These are phyloP conservation scores for Vickermania spadyakhi DNA, from an alignment of 208 protist species.

Conservation along the genomic window DNA sequence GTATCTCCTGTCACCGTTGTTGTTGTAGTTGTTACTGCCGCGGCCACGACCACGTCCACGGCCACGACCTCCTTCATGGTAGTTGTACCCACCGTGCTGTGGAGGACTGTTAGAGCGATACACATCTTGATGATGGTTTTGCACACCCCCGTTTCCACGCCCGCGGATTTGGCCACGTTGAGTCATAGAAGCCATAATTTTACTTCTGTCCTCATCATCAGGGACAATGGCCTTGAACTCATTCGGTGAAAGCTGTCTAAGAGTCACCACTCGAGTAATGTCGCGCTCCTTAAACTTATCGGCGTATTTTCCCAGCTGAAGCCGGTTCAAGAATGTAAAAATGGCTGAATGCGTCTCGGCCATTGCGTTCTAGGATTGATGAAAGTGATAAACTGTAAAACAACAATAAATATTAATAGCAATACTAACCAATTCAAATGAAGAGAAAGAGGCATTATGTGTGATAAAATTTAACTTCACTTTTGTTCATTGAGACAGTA, in stretches of 20 bases:
- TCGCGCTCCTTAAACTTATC: slow-evolving; percentile 59
- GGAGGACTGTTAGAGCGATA: slow-evolving; percentile 19
- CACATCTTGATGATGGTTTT: not conserved
- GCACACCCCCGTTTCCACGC: slow-evolving; percentile 18
- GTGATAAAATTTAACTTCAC: too few species aligned
- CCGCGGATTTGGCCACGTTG: slow-evolving; percentile 18
- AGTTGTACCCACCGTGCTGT: slow-evolving; percentile 21
- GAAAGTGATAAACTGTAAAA: too few species aligned
- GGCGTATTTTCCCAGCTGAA: slow-evolving; percentile 67
- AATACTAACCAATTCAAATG: too few species aligned
- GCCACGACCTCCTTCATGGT: slow-evolving; percentile 16
- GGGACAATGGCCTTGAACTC: slow-evolving; percentile 60
- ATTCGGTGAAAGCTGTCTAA: slow-evolving; percentile 63
- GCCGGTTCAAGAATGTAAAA: slow-evolving; percentile 62
- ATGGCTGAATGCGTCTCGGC: slow-evolving; percentile 20
- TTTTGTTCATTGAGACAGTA: too few species aligned
- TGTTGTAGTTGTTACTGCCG: slow-evolving; percentile 15
- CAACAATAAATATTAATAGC: too few species aligned
- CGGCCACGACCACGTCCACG: slow-evolving; percentile 26
- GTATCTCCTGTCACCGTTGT: slow-evolving; percentile 5
- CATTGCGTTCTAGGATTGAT: not conserved
- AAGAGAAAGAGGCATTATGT: too few species aligned
- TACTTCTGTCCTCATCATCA: slow-evolving; percentile 51
- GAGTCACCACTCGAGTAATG: slow-evolving; percentile 58
- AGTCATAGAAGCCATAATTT: slow-evolving; percentile 61